A percentile compares a stretch with the other conserved stretches of the same genome.
These are phyloP conservation scores for Epicoccum sorghinum DNA, from an alignment of 2,329 filamentous ascomycete genomes.

Conservation along the genomic window DNA sequence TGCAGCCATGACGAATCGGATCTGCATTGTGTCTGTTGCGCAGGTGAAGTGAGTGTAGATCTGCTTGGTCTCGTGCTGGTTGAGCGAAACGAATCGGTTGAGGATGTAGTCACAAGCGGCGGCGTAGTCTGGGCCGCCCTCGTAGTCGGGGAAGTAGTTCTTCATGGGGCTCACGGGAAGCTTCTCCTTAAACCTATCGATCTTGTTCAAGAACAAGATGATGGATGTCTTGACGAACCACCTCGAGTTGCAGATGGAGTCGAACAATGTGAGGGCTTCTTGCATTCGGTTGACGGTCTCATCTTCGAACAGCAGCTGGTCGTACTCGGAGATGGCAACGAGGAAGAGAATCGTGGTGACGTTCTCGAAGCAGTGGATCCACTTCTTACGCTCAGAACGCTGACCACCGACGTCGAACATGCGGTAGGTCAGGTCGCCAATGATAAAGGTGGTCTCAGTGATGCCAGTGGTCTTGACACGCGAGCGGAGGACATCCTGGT, in stretches of 20 bases:
- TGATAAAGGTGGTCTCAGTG: slow-evolving; percentile 94
- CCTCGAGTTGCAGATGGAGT: slow-evolving; percentile 74
- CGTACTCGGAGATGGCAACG: slow-evolving; percentile 96
- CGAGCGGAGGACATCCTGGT: slow-evolving; percentile 92
- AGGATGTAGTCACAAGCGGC: slow-evolving; percentile 98
- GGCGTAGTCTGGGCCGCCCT: slow-evolving; percentile 90
- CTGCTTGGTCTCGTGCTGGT: slow-evolving; percentile 99
- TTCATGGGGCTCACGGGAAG: slow-evolving; percentile 75
- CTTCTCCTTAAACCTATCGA: slow-evolving; percentile 78
- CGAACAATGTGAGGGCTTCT: slow-evolving; percentile 72
- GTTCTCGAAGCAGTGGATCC: slow-evolving; percentile 99
- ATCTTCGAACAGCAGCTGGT: slow-evolving; percentile 93
- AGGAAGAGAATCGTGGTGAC: slow-evolving; percentile 96
- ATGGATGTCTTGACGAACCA: slow-evolving; percentile 77
- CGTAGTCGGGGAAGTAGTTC: slow-evolving; percentile 79
- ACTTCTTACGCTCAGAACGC: slow-evolving; percentile 97
- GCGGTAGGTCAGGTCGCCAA: slow-evolving; percentile 90
- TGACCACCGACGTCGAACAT: slow-evolving; percentile 99
- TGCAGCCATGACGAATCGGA: slow-evolving; percentile 98
- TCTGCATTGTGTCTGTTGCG: slow-evolving; percentile 97
- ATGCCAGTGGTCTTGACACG: slow-evolving; percentile 99
- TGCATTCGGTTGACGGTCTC: slow-evolving; percentile 84
- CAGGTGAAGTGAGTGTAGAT: slow-evolving; percentile 99
- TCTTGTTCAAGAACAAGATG: slow-evolving; percentile 77
- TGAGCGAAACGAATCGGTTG: slow-evolving; percentile 96